phyloP scores from a whole-genome alignment of 345 rosid genomes.

The Hibiscus trionum region DNA sequence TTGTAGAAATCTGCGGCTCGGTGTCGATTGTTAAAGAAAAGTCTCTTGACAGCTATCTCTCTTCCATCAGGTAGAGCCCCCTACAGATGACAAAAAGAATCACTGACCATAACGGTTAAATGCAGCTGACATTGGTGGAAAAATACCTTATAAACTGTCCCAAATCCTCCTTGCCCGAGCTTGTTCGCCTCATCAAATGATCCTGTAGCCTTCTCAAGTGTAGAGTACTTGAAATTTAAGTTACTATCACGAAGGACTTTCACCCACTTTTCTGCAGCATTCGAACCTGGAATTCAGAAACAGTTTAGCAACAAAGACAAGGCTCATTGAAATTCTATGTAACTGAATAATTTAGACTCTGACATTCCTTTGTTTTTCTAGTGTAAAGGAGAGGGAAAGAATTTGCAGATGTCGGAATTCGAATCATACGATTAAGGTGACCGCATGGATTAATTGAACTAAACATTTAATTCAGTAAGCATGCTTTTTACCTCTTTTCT shows the following conservation, averaged over 20 bases:
- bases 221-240: conserved; percentile 89
- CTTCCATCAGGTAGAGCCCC: conserved; percentile 82
- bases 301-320: not conserved
- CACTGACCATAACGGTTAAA: too few species aligned
- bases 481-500: conserved; percentile 4
- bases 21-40: conserved; percentile 82
- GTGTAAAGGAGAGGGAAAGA: not conserved
- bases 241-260: conserved; percentile 64
- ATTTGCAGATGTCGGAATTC: not conserved
- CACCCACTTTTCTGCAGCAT: conserved; percentile 53
- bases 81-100: conserved; percentile 22
- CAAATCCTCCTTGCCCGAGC: conserved; percentile 97
- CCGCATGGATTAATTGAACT: not conserved
- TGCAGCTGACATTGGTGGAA: not conserved
- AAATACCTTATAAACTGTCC: conserved; percentile 82
- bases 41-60: conserved; percentile 91
- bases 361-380: not conserved
- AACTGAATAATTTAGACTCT: not conserved
- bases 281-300: conserved; percentile 41
- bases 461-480: not conserved
- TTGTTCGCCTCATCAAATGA: conserved; percentile 60
- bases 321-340: not conserved
- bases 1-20: conserved; percentile 89
- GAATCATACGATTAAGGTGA: not conserved
- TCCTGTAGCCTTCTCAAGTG: conserved; percentile 80